Evolutionary conservation across 306 rosid species (phyloP), one percentile per base, ranked within the genome.

Genomic region (Pterocarpus macrocarpus): DNA sequence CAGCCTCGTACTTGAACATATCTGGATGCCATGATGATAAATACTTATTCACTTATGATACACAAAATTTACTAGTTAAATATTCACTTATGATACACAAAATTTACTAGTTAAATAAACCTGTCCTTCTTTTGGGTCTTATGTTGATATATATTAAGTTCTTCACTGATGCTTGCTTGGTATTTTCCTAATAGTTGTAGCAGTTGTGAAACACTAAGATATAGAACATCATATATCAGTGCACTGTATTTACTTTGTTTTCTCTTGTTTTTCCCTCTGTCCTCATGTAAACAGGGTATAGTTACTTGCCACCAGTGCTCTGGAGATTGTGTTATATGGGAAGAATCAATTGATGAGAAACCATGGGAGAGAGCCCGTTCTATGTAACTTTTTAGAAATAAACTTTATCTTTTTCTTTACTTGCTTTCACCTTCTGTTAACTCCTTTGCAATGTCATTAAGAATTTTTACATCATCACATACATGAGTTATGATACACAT

Each of bases 311-410:
- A 57, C 77, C 95, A 93, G 76, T 95, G 97, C 77, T 86, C 80
- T 65, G 99, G 99, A 71, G 97, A 93, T 75, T 81, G 99, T 72
- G 97, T 95, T 79, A 93, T 89, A 87, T 95, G 99, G 97, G 97
- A 95, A 82, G 99, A 95, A 85, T 88, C 97, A 1, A 95, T 95
- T 64, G 97, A 95, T 78, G 99, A 95, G 75, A 86, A 65, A 58
- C 99, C 97, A 43, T 95, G 99, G 99, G 99, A 95, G 90, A 90
- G 76, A 82, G 99, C 97, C 17, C 97, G 87, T 71, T 91, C 94
- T 30, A 87, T 75, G 99, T 95, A 92, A 83, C 8, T 65, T 68
- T 38, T 38, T 28, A 75, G 43, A 82, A 8, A 36, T 30, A 36
- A 44, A 35, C 33, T 69, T 56, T 67, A 22, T 15, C 61, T 43